Evolutionary conservation across 148 eudicot species (phyloP).

Genomic region (Tetragonia tetragonoides): DNA sequence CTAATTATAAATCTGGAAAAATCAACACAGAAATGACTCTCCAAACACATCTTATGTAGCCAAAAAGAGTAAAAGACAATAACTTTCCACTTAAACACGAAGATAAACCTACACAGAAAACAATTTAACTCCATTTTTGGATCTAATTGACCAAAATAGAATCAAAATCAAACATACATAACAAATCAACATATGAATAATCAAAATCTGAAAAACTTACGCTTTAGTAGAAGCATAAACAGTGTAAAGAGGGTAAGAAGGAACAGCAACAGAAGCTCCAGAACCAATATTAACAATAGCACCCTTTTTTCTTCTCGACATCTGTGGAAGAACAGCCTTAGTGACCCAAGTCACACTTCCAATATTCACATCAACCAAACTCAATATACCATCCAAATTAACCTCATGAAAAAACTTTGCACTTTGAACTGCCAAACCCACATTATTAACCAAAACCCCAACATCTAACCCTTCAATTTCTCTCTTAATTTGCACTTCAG

Average conservation of each 20-base stretch:
- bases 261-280: conserved; percentile 61
- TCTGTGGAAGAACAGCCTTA: conserved; percentile 59
- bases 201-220: conserved; percentile 34
- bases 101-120: neutral
- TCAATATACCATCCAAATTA: conserved; percentile 39
- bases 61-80: neutral
- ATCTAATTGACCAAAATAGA: neutral
- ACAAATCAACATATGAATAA: neutral
- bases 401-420: conserved; percentile 56
- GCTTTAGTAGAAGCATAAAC: conserved; percentile 75
- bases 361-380: conserved; percentile 55
- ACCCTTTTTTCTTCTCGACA: conserved; percentile 67
- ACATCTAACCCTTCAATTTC: conserved; percentile 62
- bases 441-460: conserved; percentile 73
- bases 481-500: conserved; percentile 36
- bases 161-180: neutral
- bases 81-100: neutral
- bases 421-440: conserved; percentile 27
- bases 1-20: neutral
- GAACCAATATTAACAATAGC: conserved; percentile 73
- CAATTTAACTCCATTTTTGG: no score
- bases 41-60: neutral
- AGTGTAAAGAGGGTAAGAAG: conserved; percentile 71
- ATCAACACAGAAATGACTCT: neutral
- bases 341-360: conserved; percentile 67